A percentile compares a stretch with the other conserved stretches of the same genome.
These are phyloP conservation scores for Malus hybrid DNA, from an alignment of 331 rosid species.

Conservation along the genomic window DNA sequence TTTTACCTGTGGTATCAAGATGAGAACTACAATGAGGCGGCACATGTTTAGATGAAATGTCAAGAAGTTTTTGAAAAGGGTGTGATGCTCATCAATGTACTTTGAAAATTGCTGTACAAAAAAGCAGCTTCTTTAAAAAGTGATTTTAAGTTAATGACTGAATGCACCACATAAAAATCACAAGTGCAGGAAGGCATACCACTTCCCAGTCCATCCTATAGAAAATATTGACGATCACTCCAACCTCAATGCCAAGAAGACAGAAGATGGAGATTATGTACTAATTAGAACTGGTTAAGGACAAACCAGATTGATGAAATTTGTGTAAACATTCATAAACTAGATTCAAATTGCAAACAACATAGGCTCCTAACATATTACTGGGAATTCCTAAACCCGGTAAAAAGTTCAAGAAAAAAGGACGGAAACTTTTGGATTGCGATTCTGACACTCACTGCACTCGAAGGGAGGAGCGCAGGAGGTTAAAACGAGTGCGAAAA, in stretches of 20 bases:
- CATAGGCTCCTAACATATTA: background rate
- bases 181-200: conserved; percentile 16
- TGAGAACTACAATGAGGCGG: conserved; percentile 14
- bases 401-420: background rate
- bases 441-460: no score
- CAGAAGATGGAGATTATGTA: conserved; percentile 21
- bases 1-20: conserved; percentile 31
- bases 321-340: background rate
- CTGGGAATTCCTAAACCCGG: background rate
- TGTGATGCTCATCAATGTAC: conserved; percentile 14
- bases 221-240: conserved; percentile 10
- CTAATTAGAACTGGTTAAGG: conserved; percentile 29
- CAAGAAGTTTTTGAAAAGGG: conserved; percentile 16
- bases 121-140: background rate
- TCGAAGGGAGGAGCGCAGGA: no score
- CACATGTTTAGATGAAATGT: conserved; percentile 18
- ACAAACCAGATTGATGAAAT: background rate
- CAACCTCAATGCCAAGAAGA: conserved; percentile 21
- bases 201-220: conserved; percentile 22
- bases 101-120: conserved; percentile 17
- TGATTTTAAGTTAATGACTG: background rate
- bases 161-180: no score
- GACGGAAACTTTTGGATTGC: background rate
- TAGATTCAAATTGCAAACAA: background rate
- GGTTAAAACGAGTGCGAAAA: no score